A percentile compares a stretch with the other conserved stretches of the same genome.
Conservation (phyloP, 805 yeast genomes). For the Naumovozyma baii region DNA sequence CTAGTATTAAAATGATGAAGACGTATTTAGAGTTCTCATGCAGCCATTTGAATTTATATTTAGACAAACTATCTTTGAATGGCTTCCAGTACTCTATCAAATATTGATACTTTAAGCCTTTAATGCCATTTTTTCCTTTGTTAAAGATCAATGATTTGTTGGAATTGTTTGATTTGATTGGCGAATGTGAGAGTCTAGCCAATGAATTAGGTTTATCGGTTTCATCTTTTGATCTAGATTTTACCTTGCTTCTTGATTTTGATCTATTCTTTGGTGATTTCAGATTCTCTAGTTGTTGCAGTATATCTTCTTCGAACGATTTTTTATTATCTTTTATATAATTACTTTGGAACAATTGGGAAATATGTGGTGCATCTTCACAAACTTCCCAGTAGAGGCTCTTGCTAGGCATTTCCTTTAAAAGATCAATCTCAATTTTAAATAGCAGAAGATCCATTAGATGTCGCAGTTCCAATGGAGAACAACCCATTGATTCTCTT, state of each 20-base stretch:
- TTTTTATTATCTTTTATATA: not conserved
- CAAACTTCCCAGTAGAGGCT: constrained; percentile 12
- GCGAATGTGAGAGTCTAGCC: not conserved
- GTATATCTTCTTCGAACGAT: constrained; percentile 6
- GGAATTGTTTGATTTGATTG: too few relatives aligned
- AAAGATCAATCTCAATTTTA: constrained; percentile 8
- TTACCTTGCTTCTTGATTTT: not conserved
- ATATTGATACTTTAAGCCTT: too few relatives aligned
- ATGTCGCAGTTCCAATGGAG: not conserved
- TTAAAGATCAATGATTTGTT: too few relatives aligned
- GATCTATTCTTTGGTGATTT: not conserved
- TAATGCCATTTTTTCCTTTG: too few relatives aligned
- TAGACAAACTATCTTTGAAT: too few relatives aligned
- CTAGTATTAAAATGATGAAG: too few relatives aligned
- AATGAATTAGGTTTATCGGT: not conserved
- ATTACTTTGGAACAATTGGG: constrained; percentile 2
- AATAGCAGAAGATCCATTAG: constrained; percentile 3
- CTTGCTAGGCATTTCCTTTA: constrained; percentile 5
- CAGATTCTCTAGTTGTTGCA: constrained; percentile 4
- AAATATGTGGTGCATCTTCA: constrained; percentile 8
- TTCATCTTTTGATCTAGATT: not conserved
- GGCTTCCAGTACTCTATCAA: too few relatives aligned
- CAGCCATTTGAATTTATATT: too few relatives aligned
- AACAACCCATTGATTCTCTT: too few relatives aligned
- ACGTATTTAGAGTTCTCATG: too few relatives aligned